Conservation (phyloP, 225 moss, liverwort and hornwort species). For the Polytrichum formosum region DNA sequence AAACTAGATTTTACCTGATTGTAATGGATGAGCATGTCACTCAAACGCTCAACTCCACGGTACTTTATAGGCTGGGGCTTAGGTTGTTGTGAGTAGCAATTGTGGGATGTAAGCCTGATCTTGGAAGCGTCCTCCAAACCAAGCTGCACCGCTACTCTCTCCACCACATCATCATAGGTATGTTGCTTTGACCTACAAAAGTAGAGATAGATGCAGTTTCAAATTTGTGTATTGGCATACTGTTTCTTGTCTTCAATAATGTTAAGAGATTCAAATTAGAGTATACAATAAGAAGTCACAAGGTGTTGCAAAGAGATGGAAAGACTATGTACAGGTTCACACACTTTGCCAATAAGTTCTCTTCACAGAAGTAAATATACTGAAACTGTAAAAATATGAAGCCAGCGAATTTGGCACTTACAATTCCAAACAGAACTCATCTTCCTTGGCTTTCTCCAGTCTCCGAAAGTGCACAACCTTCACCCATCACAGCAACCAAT, state of each 20-base stretch:
- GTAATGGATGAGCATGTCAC: slow-evolving; percentile 75
- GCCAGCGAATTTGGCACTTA: slow-evolving; percentile 24
- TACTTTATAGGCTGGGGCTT: slow-evolving; percentile 67
- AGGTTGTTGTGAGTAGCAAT: slow-evolving; percentile 72
- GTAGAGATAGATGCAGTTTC: background rate
- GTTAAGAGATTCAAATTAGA: too few species aligned
- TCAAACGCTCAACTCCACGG: slow-evolving; percentile 56
- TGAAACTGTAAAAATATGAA: background rate
- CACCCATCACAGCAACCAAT: background rate
- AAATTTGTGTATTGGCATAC: too few species aligned
- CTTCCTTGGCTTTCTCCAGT: slow-evolving; percentile 62
- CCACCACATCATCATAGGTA: slow-evolving; percentile 78
- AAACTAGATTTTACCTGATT: slow-evolving; percentile 39
- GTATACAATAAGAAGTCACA: too few species aligned
- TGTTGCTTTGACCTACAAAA: slow-evolving; percentile 57
- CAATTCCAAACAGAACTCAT: slow-evolving; percentile 68
- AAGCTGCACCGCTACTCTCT: slow-evolving; percentile 56
- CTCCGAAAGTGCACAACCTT: slow-evolving; percentile 68
- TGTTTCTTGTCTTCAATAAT: too few species aligned
- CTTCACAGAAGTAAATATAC: too few species aligned
- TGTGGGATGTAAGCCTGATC: slow-evolving; percentile 71
- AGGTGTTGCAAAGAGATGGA: too few species aligned
- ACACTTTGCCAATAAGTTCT: too few species aligned
- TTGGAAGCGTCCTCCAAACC: slow-evolving; percentile 53
- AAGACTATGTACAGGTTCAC: too few species aligned